Evolutionary conservation across 257 asterid species (phyloP).

Genomic region (Cordia subcordata): DNA sequence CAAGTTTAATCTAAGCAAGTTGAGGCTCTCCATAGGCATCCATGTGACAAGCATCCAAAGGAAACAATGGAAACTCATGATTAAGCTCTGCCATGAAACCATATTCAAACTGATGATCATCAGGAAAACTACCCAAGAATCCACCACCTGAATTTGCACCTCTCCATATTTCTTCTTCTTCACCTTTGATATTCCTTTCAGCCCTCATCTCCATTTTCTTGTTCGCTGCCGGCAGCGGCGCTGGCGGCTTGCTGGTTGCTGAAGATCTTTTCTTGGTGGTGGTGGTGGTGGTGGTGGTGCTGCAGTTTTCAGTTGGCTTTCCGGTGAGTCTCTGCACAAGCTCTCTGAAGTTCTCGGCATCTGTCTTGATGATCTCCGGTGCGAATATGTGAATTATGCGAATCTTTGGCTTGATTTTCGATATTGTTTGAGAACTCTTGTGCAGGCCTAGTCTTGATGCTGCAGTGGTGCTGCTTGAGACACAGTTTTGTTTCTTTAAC

Average conservation of each 20-base stretch:
- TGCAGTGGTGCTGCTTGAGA: constrained; percentile 26
- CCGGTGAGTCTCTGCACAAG: constrained; percentile 93
- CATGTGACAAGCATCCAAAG: constrained; percentile 29
- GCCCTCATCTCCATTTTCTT: constrained; percentile 26
- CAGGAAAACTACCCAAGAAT: constrained; percentile 59
- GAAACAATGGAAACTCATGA: constrained; percentile 39
- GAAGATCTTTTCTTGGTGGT: constrained; percentile 6
- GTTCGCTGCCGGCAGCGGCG: no score
- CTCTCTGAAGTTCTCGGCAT: constrained; percentile 63
- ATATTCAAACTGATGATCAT: constrained; percentile 52
- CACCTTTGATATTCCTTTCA: constrained; percentile 56
- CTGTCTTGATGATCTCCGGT: constrained; percentile 84
- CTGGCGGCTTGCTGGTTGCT: constrained; percentile 8
- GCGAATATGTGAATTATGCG: constrained; percentile 91
- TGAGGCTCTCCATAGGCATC: constrained; percentile 33
- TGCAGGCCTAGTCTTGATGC: constrained; percentile 46
- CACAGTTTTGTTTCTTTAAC: constrained; percentile 31
- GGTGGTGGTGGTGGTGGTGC: constrained; percentile 9
- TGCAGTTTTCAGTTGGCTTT: constrained; percentile 40
- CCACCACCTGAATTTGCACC: constrained; percentile 63
- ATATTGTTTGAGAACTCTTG: constrained; percentile 53
- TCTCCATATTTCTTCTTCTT: constrained; percentile 76
- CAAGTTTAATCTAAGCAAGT: constrained; percentile 24
- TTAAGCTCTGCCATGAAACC: constrained; percentile 57
- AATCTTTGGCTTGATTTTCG: constrained; percentile 63